Conservation (phyloP, 2,329 filamentous ascomycete species). For the Penicillium olsonii region DNA sequence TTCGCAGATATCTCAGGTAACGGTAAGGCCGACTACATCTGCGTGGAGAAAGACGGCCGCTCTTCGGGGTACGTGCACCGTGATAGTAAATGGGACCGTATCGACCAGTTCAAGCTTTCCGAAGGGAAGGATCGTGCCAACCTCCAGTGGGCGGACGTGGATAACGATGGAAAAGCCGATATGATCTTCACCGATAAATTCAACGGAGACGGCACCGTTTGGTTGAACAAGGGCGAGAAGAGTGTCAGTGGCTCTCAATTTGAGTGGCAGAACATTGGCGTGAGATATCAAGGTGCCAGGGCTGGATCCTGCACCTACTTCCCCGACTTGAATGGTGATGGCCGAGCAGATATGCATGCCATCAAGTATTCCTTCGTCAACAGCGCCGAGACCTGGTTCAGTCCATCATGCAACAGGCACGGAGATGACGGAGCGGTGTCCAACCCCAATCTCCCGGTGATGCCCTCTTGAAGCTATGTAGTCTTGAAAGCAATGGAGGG, state of each 20-base stretch:
- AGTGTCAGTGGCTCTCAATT: background rate
- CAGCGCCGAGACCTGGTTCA: background rate
- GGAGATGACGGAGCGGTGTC: background rate
- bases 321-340: background rate
- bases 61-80: background rate
- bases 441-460: background rate
- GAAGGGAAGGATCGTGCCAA: background rate
- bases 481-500: no score
- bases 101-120: background rate
- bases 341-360: background rate
- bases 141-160: background rate
- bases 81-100: background rate
- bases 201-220: background rate
- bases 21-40: background rate
- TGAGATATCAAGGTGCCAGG: background rate
- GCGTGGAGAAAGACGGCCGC: background rate
- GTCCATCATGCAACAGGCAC: background rate
- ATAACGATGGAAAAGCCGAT: background rate
- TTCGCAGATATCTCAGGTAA: background rate
- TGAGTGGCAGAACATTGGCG: background rate
- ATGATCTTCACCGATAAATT: background rate
- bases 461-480: background rate
- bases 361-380: background rate
- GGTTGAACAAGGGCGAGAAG: background rate
- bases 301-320: background rate